A percentile compares a stretch with the other conserved stretches of the same genome.
Evolutionary conservation across 192 early-diverging fungal genomes (phyloP).

Genomic region (Podila horticola): DNA sequence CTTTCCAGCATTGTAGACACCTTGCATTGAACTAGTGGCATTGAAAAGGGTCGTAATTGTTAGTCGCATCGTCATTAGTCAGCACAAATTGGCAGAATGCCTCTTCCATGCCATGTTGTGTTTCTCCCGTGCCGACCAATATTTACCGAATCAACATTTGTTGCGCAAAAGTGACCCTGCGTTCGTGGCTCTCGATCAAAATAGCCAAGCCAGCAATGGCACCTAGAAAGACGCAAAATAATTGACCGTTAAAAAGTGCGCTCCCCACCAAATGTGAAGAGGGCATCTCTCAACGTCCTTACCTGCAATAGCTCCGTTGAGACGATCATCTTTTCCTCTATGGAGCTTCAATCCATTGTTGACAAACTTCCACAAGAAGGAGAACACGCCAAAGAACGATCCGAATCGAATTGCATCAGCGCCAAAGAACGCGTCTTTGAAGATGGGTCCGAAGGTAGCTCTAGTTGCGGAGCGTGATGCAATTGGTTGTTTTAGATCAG

Average conservation of each 20-base stretch:
- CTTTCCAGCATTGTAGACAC: conserved; percentile 64
- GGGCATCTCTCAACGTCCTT: not conserved
- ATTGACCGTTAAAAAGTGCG: too few species aligned
- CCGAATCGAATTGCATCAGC: conserved; percentile 73
- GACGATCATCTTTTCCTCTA: conserved; percentile 63
- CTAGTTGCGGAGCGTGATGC: conserved; percentile 18
- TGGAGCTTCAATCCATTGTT: conserved; percentile 68
- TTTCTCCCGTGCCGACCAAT: too few species aligned
- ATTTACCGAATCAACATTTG: conserved; percentile 67
- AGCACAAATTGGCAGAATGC: conserved; percentile 3
- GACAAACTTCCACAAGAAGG: conserved; percentile 78
- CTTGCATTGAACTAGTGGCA: conserved; percentile 37
- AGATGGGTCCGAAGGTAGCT: conserved; percentile 46
- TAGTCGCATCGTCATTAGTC: conserved; percentile 16
- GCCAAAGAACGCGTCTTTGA: conserved; percentile 66
- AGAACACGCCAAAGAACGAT: conserved; percentile 80
- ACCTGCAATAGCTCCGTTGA: conserved; percentile 65
- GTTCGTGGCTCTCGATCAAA: conserved; percentile 64
- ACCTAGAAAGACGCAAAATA: conserved; percentile 28
- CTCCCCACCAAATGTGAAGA: not conserved
- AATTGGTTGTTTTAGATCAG: not conserved
- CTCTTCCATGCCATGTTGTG: not conserved
- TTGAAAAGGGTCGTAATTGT: not conserved
- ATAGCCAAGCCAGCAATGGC: conserved; percentile 63
- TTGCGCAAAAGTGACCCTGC: conserved; percentile 65